A percentile compares a stretch with the other conserved stretches of the same genome.
Evolutionary conservation across 2,329 filamentous ascomycete genomes (phyloP).

Genomic region (Cercospora sp.): DNA sequence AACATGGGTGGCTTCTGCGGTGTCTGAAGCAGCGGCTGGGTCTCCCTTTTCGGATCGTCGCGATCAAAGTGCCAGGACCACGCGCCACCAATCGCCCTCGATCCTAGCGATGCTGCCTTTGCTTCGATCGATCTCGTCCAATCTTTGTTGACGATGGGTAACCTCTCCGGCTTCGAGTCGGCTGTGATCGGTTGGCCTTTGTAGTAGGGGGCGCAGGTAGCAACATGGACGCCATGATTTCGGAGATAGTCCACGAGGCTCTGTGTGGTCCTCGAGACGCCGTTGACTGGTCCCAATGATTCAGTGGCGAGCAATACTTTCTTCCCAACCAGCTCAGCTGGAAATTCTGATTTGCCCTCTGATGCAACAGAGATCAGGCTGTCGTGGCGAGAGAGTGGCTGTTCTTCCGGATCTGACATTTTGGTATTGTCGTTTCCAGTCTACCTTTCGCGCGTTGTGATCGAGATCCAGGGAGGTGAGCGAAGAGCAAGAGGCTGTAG

Average conservation of each 20-base stretch:
- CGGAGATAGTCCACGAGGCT: constrained; percentile 69
- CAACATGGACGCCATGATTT: constrained; percentile 63
- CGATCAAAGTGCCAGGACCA: constrained; percentile 39
- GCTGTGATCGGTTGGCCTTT: constrained; percentile 54
- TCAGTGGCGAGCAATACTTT: constrained; percentile 68
- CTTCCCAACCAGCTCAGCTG: constrained; percentile 56
- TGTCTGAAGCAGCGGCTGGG: constrained; percentile 24
- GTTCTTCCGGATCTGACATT: constrained; percentile 1
- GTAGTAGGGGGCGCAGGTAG: constrained; percentile 64
- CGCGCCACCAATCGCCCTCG: constrained; percentile 38
- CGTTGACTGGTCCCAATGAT: constrained; percentile 71
- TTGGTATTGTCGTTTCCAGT: not conserved
- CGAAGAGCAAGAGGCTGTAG: not conserved
- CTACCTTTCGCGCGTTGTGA: not conserved
- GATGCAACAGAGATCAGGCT: constrained; percentile 10
- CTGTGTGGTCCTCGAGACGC: constrained; percentile 69
- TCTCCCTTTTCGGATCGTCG: constrained; percentile 25
- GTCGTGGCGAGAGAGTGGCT: constrained; percentile 12
- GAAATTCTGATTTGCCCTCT: constrained; percentile 39
- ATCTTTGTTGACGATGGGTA: constrained; percentile 39
- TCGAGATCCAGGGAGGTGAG: not conserved
- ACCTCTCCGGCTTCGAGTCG: constrained; percentile 31
- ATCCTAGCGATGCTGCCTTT: constrained; percentile 37
- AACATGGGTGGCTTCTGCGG: constrained; percentile 31
- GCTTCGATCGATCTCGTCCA: constrained; percentile 39